Conservation (phyloP, 225 moss, liverwort and hornwort genomes). For the Takakia lepidozioides region DNA sequence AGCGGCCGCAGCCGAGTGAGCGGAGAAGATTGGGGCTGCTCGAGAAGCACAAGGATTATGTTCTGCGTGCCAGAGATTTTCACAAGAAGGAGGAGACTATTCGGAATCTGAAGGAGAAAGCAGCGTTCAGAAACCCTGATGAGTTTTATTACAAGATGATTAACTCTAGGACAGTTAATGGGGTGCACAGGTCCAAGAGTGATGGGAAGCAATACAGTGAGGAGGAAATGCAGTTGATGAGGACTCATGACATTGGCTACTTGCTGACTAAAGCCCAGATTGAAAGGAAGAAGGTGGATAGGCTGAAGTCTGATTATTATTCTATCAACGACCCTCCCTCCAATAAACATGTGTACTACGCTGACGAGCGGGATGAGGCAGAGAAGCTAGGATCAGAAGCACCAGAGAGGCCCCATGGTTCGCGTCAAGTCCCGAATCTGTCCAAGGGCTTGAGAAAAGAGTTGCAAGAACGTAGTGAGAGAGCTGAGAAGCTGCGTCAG, state of each 20-base stretch:
- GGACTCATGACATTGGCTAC: constrained; percentile 75
- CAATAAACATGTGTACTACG: constrained; percentile 74
- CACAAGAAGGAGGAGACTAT: constrained; percentile 71
- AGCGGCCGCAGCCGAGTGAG: constrained; percentile 76
- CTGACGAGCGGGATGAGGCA: constrained; percentile 53
- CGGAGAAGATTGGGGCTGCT: constrained; percentile 75
- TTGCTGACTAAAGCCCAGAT: constrained; percentile 68
- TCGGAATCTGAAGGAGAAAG: constrained; percentile 71
- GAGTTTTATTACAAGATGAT: constrained; percentile 97
- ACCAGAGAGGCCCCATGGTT: constrained; percentile 17
- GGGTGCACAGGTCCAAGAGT: constrained; percentile 48
- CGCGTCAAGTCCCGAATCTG: constrained; percentile 16
- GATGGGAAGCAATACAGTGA: constrained; percentile 53
- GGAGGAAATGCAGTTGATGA: constrained; percentile 64
- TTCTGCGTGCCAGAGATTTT: constrained; percentile 92
- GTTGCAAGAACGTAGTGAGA: constrained; percentile 53
- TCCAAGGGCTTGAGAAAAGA: constrained; percentile 45
- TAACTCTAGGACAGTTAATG: constrained; percentile 58
- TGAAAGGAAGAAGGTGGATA: constrained; percentile 85
- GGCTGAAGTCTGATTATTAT: constrained; percentile 44
- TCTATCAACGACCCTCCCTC: constrained; percentile 15
- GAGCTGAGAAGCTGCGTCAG: constrained; percentile 59
- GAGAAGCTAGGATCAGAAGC: constrained; percentile 17
- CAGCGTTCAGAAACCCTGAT: constrained; percentile 83
- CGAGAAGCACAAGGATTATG: constrained; percentile 98